Evolutionary conservation across 129 eudicot species (phyloP), one percentile per base, ranked within the genome.

Genomic region (Deinandra increscens): DNA sequence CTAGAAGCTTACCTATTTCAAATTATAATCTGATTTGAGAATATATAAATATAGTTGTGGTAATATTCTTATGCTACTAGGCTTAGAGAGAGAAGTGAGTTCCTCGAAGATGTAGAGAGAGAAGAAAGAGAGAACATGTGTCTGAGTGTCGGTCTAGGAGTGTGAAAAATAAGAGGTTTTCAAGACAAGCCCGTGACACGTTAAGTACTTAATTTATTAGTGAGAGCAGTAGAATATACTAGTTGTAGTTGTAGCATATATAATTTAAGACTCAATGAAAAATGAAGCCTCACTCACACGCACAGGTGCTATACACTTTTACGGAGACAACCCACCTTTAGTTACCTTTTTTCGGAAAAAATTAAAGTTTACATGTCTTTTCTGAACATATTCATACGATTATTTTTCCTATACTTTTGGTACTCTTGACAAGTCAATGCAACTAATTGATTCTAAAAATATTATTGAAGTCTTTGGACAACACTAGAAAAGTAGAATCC

Each of bases 141-240:
- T 88, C 96, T 86, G 91, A 80, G 90, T 84, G 90, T 79, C 73
- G 70, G 91, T 84, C 79, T 86, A 65, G 82, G 79, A 82, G 83
- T 86, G 78, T 85, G 87, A 79, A 76, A 75, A 80, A 84, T 80
- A 84, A 88, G 94, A 85, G 96, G 84, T 54, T 88, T 88, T 91
- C 96, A 91, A 88, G 97, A 81, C 87, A 84, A 85, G 84, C 97
- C 96, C 97, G 96, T 91, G 97, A 91, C 71, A 76, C 23, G 79
- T 66, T 75, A 7, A 53, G 33, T 50, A 42, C 65, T n/a, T 9
- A n/a, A n/a, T n/a, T n/a, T n/a, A n/a, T 42, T 51, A 54, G 59
- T 15, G 58, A 22, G 26, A 51, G 22, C 60, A 83, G 78, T 64
- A 18, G 66, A 74, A 74, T 74, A 74, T 74, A 42, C n/a, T n/a